These are phyloP conservation scores for barrel medic (Medicago truncatula) DNA, from an alignment of 306 rosid genomes.

Conservation along the genomic window MtrunA17r5.0-ANR NC_053046.1:42247501-42248000, in stretches of 20 bases:
- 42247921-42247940: too few species aligned
- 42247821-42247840: background rate
- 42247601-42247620: too few species aligned
- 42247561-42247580: too few species aligned
- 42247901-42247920: background rate
- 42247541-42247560: slow-evolving; percentile 16
- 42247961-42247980: too few species aligned
- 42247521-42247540: slow-evolving; percentile 24
- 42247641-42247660: too few species aligned
- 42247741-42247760: background rate
- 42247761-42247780: background rate
- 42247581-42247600: too few species aligned
- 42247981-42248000: background rate
- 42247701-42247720: background rate
- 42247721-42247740: background rate
- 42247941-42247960: too few species aligned
- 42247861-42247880: slow-evolving; percentile 1
- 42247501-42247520: slow-evolving; percentile 76
- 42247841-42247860: background rate
- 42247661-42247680: background rate
- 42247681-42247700: slow-evolving; percentile 1
- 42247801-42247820: background rate
- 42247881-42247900: background rate
- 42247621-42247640: too few species aligned
- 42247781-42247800: slow-evolving; percentile 20